Percentiles rank a stretch among this genome's conserved stretches.
Evolutionary conservation across 257 asterid species (phyloP).

Genomic region (Nicotiana attenuata): DNA sequence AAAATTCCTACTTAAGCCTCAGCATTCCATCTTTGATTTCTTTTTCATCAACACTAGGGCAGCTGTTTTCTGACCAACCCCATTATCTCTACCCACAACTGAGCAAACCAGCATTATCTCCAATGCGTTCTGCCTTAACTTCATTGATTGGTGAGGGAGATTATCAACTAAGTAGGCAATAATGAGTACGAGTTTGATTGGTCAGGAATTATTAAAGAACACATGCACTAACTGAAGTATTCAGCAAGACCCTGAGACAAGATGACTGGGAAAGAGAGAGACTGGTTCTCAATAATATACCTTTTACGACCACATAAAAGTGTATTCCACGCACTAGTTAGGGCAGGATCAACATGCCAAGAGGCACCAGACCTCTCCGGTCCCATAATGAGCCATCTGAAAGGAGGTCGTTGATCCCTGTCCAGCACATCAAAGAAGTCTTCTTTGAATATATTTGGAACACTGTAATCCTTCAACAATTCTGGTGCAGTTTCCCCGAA

Average conservation of each 20-base stretch:
- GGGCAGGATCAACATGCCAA: constrained; percentile 99
- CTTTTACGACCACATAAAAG: constrained; percentile 96
- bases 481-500: constrained; percentile 85
- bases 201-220: not conserved
- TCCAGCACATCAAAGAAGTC: constrained; percentile 88
- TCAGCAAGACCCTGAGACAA: constrained; percentile 2
- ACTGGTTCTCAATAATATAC: constrained; percentile 26
- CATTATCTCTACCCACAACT: not conserved
- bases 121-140: not conserved
- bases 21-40: not conserved
- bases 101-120: not conserved
- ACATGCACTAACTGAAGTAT: not conserved
- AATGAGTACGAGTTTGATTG: not conserved
- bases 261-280: not conserved
- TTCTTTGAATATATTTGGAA: constrained; percentile 82
- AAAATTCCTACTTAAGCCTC: not conserved
- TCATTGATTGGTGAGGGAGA: not conserved
- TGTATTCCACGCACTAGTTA: constrained; percentile 99
- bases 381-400: constrained; percentile 90
- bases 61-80: not conserved
- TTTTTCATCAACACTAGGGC: not conserved
- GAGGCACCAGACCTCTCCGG: constrained; percentile 99
- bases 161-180: not conserved
- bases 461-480: constrained; percentile 68
- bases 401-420: constrained; percentile 80